Conservation (phyloP, 192 early-diverging fungal genomes). For the Coemansia pectinata region DNA sequence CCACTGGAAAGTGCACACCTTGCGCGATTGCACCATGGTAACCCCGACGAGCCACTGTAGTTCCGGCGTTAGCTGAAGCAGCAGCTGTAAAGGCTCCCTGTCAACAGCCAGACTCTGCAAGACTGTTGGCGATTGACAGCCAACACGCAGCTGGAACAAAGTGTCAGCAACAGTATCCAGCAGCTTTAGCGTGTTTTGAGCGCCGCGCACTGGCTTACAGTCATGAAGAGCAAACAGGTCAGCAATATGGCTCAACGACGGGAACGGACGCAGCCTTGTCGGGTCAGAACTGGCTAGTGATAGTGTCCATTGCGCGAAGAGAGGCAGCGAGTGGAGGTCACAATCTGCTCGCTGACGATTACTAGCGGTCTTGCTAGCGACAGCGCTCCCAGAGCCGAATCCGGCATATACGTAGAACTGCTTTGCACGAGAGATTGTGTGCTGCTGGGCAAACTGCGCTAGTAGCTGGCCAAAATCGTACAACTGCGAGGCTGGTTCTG, state of each 20-base stretch:
- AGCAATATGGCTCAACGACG: constrained; percentile 15
- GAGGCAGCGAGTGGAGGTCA: constrained; percentile 16
- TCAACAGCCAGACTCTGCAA: constrained; percentile 17
- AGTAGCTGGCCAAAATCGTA: constrained; percentile 20
- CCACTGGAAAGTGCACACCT: constrained; percentile 18
- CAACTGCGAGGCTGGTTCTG: constrained; percentile 18
- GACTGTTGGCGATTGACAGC: constrained; percentile 7
- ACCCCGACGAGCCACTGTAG: constrained; percentile 36
- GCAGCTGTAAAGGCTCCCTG: constrained; percentile 2
- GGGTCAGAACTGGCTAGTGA: not conserved
- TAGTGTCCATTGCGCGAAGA: constrained; percentile 30
- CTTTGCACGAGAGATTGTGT: not conserved
- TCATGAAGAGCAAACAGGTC: constrained; percentile 35
- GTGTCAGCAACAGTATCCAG: constrained; percentile 14
- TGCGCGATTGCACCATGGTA: constrained; percentile 11
- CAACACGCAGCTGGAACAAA: constrained; percentile 19
- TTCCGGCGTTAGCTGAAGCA: constrained; percentile 23
- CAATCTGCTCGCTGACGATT: constrained; percentile 13
- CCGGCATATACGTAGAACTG: constrained; percentile 5
- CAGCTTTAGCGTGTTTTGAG: constrained; percentile 12
- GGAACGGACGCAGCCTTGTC: constrained; percentile 16
- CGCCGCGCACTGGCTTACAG: constrained; percentile 25
- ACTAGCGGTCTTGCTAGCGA: not conserved
- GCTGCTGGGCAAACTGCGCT: constrained; percentile 16
- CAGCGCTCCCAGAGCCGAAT: not conserved